Percentiles rank a stretch among this genome's conserved stretches.
Evolutionary conservation across 768 basidiomycete species (phyloP).

Genomic region (Trametes punicea): DNA sequence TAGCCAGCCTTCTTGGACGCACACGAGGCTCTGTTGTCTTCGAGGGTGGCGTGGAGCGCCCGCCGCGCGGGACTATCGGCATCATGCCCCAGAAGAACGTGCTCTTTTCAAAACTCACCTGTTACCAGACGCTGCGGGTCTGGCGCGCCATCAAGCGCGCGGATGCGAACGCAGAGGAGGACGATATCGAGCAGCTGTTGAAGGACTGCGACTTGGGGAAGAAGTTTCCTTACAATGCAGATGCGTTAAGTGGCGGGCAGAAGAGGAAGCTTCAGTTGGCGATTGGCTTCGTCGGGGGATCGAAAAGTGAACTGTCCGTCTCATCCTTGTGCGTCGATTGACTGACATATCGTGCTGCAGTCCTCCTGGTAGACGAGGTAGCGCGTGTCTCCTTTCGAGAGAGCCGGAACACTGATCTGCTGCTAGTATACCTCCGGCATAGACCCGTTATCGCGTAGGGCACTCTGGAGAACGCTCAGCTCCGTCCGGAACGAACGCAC

Average conservation of each 20-base stretch:
- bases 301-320: slow-evolving; percentile 48
- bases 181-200: slow-evolving; percentile 64
- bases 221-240: slow-evolving; percentile 63
- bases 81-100: slow-evolving; percentile 85
- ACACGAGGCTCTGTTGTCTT: slow-evolving; percentile 55
- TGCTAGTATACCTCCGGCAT: slow-evolving; percentile 71
- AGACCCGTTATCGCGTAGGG: slow-evolving; percentile 74
- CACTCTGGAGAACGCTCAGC: slow-evolving; percentile 73
- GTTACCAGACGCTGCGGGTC: slow-evolving; percentile 65
- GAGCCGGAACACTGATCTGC: too few species aligned
- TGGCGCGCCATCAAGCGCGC: slow-evolving; percentile 29
- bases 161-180: slow-evolving; percentile 42
- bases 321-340: background rate
- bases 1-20: slow-evolving; percentile 58
- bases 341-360: slow-evolving; percentile 2
- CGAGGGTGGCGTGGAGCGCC: slow-evolving; percentile 49
- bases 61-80: slow-evolving; percentile 63
- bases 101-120: slow-evolving; percentile 72
- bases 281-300: slow-evolving; percentile 73
- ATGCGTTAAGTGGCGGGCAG: slow-evolving; percentile 72
- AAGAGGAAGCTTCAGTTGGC: slow-evolving; percentile 84
- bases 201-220: slow-evolving; percentile 66
- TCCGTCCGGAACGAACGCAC: slow-evolving; percentile 62
- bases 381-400: too few species aligned
- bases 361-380: slow-evolving; percentile 29